A percentile compares a stretch with the other conserved stretches of the same genome.
phyloP scores from a whole-genome alignment of 176 grass and related monocot genomes.

The Typha latifolia region DNA sequence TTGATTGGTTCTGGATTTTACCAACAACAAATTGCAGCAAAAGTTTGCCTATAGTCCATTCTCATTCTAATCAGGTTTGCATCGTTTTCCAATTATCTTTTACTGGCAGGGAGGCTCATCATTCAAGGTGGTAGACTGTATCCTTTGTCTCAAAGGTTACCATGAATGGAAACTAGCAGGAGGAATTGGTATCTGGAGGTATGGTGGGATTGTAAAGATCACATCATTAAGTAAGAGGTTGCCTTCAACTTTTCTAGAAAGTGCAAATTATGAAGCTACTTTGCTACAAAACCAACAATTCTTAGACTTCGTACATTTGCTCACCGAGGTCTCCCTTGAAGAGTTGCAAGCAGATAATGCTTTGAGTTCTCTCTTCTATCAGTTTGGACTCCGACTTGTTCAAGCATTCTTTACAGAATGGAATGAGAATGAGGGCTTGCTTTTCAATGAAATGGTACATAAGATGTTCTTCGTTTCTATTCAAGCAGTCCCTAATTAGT shows the following conservation, averaged over 20 bases:
- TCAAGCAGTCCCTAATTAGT: not conserved
- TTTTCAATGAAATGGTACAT: constrained; percentile 82
- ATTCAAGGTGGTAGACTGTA: constrained; percentile 81
- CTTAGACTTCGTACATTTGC: constrained; percentile 59
- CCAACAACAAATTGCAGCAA: too few species aligned
- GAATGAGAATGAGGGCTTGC: constrained; percentile 40
- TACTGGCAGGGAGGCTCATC: constrained; percentile 59
- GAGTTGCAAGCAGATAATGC: constrained; percentile 45
- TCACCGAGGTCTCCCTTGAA: constrained; percentile 57
- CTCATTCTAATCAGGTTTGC: constrained; percentile 9
- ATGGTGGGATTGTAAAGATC: constrained; percentile 72
- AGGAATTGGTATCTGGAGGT: constrained; percentile 75
- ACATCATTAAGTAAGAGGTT: constrained; percentile 41
- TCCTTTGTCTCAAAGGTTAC: constrained; percentile 78
- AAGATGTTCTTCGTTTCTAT: constrained; percentile 27
- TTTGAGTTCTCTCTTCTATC: constrained; percentile 42
- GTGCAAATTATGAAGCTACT: not conserved
- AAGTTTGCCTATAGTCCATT: not conserved
- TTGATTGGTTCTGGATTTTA: too few species aligned
- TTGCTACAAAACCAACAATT: constrained; percentile 46
- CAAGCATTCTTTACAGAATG: constrained; percentile 54
- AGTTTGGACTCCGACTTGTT: constrained; percentile 57
- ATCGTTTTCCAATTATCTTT: not conserved
- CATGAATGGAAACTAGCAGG: constrained; percentile 78
- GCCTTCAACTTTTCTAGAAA: constrained; percentile 26